Evolutionary conservation across 192 early-diverging fungal genomes (phyloP), one percentile per base, ranked within the genome.

Genomic region (Rhizoclosmatium globosum): DNA sequence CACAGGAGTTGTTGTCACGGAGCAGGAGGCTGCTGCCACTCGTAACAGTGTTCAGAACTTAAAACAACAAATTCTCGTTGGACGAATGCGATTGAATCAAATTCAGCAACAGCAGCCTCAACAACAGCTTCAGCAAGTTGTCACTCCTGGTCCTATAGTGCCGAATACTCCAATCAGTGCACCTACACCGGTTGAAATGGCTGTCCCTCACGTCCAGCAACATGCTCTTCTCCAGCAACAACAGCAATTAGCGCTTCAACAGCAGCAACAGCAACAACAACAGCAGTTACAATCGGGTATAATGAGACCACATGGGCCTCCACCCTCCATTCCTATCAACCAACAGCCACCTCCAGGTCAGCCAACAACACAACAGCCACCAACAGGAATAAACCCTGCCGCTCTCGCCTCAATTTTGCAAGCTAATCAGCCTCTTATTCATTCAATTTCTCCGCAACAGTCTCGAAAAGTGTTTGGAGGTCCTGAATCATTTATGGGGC

Each of bases 401-500:
- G 64, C 11, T 17, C 64, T n/a, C 64, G 13, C 64, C 11, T 21
- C 64, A 31, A 31, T 31, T 31, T 31, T 31, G 31, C 31, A 31
- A 31, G 31, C 31, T 31, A 31, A 31, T 31, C 31, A n/a, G 13
- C 46, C 67, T 11, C 6, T 74, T 19, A 46, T 60, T 1, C 73
- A 74, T 7, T 42, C 13, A 21, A 15, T 43, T 11, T 21, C 45
- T 9, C 73, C 73, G 38, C 73, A 74, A 56, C 73, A 74, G 62
- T 60, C 53, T 31, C 73, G 73, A 42, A 43, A 42, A 50, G 7
- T 74, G 17, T 74, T 74, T 74, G 73, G 73, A 9, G 73, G 73
- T 6, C 41, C 44, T 56, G 73, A 74, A 46, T 13, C 73, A 0
- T 74, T 48, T 64, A 11, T 74, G 15, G 73, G 73, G n/a, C 58